These are phyloP conservation scores for Penicillium steckii DNA, from an alignment of 495 filamentous ascomycete species.

Conservation along the genomic window DNA sequence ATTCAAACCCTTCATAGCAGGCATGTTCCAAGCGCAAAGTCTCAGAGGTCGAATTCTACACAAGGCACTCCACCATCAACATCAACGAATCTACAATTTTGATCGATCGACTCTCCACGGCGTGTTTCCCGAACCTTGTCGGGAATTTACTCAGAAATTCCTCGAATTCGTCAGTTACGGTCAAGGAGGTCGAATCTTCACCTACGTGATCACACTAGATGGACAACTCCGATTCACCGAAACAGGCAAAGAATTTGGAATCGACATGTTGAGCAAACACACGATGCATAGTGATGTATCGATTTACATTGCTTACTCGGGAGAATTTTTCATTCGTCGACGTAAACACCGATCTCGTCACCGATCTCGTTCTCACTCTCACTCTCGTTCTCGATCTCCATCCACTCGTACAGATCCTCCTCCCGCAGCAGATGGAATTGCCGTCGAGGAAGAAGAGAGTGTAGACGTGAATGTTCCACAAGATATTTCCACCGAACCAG, in stretches of 20 bases:
- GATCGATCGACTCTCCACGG: conserved; percentile 71
- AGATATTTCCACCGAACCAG: conserved; percentile 52
- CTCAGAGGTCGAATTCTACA: conserved; percentile 75
- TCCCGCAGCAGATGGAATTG: conserved; percentile 6
- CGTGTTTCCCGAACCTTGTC: conserved; percentile 50
- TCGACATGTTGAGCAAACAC: conserved; percentile 89
- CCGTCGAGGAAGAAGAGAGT: conserved; percentile 44
- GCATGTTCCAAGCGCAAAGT: conserved; percentile 79
- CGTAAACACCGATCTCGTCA: conserved; percentile 44
- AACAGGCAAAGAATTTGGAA: conserved; percentile 90
- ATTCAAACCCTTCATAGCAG: conserved; percentile 84
- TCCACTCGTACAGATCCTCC: too few relatives aligned
- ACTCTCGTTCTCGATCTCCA: background rate
- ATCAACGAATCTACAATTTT: conserved; percentile 84
- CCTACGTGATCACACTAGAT: conserved; percentile 88
- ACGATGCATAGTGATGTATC: conserved; percentile 92
- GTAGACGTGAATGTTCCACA: conserved; percentile 32
- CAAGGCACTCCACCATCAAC: conserved; percentile 86
- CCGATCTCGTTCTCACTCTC: conserved; percentile 17
- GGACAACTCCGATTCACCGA: conserved; percentile 85
- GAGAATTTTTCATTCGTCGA: conserved; percentile 87
- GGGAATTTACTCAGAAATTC: conserved; percentile 72
- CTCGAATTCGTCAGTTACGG: conserved; percentile 84
- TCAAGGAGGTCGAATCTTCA: conserved; percentile 82
- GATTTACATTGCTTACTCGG: conserved; percentile 84